Conservation (phyloP, 1,284 basidiomycete species). For the Cutaneotrichosporon sp. region DNA sequence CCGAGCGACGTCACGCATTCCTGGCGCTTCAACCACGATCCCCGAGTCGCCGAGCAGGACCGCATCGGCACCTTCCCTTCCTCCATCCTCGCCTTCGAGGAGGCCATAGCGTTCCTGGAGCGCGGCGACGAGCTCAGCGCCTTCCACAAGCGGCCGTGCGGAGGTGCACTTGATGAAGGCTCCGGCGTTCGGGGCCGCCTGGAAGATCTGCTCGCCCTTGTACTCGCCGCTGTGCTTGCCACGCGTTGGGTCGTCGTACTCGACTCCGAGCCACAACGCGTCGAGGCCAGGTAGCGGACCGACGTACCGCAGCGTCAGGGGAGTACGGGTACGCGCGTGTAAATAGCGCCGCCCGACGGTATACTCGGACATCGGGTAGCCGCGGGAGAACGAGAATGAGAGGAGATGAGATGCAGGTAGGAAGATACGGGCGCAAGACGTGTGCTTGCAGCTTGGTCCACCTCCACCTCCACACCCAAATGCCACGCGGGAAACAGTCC, state of each 20-base stretch:
- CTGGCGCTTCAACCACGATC: slow-evolving; percentile 83
- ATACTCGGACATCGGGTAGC: slow-evolving; percentile 5
- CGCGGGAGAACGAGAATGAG: neutral
- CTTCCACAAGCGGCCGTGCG: slow-evolving; percentile 50
- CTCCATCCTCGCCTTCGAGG: slow-evolving; percentile 52
- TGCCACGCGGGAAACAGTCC: neutral
- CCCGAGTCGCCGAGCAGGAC: slow-evolving; percentile 75
- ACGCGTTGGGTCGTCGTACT: slow-evolving; percentile 82
- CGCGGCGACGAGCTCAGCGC: slow-evolving; percentile 71
- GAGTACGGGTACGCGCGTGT: slow-evolving; percentile 35
- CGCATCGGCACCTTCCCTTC: neutral
- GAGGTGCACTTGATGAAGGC: slow-evolving; percentile 42
- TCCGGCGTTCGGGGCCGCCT: slow-evolving; percentile 39
- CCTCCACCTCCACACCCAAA: slow-evolving; percentile 6
- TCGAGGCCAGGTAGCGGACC: slow-evolving; percentile 33
- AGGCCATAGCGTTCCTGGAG: slow-evolving; percentile 67
- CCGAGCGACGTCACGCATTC: slow-evolving; percentile 70
- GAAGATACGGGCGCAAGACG: too few species aligned
- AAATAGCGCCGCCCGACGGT: slow-evolving; percentile 38
- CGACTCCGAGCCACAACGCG: slow-evolving; percentile 78
- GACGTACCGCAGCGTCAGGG: slow-evolving; percentile 46
- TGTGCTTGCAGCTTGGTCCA: neutral
- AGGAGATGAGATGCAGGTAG: neutral
- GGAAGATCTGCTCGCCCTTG: slow-evolving; percentile 75
- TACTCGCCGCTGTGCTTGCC: slow-evolving; percentile 86